Evolutionary conservation across 2,329 filamentous ascomycete species (phyloP).

Genomic region (Stachybotrys elegans): DNA sequence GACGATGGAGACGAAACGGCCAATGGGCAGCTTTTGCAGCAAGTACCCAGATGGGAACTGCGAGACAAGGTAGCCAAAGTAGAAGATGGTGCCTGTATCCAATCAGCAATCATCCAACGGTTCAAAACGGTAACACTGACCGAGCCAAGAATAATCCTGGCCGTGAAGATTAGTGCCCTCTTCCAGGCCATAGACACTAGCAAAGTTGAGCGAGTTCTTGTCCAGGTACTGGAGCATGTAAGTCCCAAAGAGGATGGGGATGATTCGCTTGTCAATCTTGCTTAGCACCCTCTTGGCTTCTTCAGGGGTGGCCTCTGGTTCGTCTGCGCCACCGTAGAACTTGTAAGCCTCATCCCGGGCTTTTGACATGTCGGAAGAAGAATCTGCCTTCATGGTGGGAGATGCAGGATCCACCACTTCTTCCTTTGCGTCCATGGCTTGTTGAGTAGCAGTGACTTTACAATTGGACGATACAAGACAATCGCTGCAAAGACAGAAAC

Average conservation of each 20-base stretch:
- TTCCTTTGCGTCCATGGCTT: too few species aligned
- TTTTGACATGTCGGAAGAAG: too few species aligned
- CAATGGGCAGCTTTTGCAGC: constrained; percentile 5
- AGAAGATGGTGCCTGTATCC: constrained; percentile 3
- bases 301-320: too few species aligned
- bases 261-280: too few species aligned
- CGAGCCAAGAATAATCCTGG: constrained; percentile 6
- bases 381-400: too few species aligned
- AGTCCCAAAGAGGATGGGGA: constrained; percentile 15
- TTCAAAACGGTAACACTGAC: not conserved
- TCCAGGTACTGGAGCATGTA: constrained; percentile 19
- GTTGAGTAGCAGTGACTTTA: too few species aligned
- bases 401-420: too few species aligned
- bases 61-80: constrained; percentile 5
- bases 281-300: too few species aligned
- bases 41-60: constrained; percentile 5
- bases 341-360: too few species aligned
- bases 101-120: not conserved
- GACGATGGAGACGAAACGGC: constrained; percentile 21
- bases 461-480: too few species aligned
- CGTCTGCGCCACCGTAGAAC: too few species aligned
- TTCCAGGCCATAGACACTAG: constrained; percentile 6
- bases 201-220: constrained; percentile 17
- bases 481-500: too few species aligned
- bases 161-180: constrained; percentile 5